Base-by-base conservation (phyloP, 768 basidiomycete species). In the Rhizopogon roseolus region DNA sequence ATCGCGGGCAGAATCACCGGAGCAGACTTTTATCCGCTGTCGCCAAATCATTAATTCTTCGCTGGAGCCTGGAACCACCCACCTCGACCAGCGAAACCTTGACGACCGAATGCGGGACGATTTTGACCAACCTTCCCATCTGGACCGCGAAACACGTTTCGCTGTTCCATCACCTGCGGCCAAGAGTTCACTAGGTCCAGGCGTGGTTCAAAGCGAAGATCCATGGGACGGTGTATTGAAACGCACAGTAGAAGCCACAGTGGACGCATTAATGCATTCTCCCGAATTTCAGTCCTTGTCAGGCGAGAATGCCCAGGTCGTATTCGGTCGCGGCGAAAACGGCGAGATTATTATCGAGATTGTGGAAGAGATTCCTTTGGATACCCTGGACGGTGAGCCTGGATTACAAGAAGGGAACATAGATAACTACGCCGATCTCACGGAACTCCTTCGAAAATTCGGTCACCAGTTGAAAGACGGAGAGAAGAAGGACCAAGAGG, bases 1-100 rank as follows among this genome's bases (percentile, higher is more conserved):
- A 68, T 88, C 90, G 53, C 81, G 76, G 32, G 78, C 78, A 44
- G 85, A 90, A 58, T 73, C 77, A 38, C 78, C 76, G 46, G 82
- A 84, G 49, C 88, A 91, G 60, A 76, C 84, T 10, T 71, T 78
- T 61, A 85, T 93, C 62, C 84, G 83, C 53, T 94, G 92, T 69
- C 85, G 92, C 44, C 84, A 92, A 69, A 77, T 94, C 57, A 76
- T 93, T 19, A 58, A 65, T 29, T 34, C 57, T 16, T 43, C 34
- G 16, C 29, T 57, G 40, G 62, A 63, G 40, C 54, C 59, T 17
- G 54, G 52, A 41, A 61, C 61, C 1, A 64, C 65, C 5, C 65
- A 71, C 16, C 61, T 71, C 40, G 68, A 69, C 41, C 59, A 65
- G 34, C 65, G 66, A 29, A 55, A 60, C 40, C 54, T 61, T 19